Conservation (phyloP, 805 yeast species). For the Torulaspora delbrueckii region DNA sequence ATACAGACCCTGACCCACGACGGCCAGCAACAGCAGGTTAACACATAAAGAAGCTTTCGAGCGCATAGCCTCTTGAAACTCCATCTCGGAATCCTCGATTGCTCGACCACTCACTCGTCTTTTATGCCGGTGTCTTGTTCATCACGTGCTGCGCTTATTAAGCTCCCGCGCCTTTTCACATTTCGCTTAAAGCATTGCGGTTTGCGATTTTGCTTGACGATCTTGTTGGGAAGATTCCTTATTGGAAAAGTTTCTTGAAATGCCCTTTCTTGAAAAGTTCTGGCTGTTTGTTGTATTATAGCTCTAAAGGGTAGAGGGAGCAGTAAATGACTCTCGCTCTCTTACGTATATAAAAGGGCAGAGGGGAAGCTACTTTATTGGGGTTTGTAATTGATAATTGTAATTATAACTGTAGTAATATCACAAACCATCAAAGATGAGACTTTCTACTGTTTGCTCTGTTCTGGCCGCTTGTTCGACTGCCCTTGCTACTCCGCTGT, state of each 20-base stretch:
- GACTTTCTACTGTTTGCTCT: conserved; percentile 7
- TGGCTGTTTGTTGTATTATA: background rate
- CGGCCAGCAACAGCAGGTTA: conserved; percentile 19
- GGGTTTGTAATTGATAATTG: no score
- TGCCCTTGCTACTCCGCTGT: conserved; percentile 11
- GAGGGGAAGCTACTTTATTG: no score
- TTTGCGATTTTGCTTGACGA: background rate
- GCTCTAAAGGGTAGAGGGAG: background rate
- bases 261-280: background rate
- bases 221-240: background rate
- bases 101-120: no score
- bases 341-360: background rate
- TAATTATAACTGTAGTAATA: no score
- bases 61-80: background rate
- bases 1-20: conserved; percentile 30
- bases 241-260: background rate
- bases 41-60: conserved; percentile 14
- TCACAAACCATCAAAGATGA: background rate
- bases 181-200: background rate
- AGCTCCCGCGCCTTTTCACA: background rate
- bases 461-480: conserved; percentile 9
- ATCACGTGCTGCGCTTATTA: background rate
- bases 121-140: background rate
- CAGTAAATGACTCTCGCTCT: background rate
- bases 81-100: no score